phyloP scores from a whole-genome alignment of 192 early-diverging fungal species.

The Jimgerdemannia lactiflua region DNA sequence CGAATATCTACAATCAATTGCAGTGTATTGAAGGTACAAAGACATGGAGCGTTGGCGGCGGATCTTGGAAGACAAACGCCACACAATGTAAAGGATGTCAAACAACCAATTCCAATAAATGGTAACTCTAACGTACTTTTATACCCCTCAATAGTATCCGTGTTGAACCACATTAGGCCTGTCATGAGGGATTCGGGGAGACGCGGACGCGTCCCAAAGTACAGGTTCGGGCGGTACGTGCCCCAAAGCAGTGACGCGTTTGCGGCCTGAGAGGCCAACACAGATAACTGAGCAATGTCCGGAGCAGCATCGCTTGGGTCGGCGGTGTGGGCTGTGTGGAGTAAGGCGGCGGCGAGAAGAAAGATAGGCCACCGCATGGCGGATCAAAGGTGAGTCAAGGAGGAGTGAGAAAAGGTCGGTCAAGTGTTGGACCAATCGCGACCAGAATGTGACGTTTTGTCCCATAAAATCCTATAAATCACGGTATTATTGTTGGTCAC shows the following conservation, averaged over 20 bases:
- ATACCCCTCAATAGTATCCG: constrained; percentile 48
- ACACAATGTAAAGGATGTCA: neutral
- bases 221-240: constrained; percentile 88
- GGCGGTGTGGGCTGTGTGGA: too few species aligned
- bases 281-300: too few species aligned
- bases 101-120: neutral
- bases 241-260: constrained; percentile 95
- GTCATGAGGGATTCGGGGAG: constrained; percentile 74
- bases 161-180: constrained; percentile 93
- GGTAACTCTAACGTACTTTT: neutral
- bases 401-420: too few species aligned
- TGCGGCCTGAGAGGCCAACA: too few species aligned
- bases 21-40: constrained; percentile 1
- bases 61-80: neutral
- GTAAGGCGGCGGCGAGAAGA: too few species aligned
- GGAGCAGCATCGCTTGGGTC: too few species aligned
- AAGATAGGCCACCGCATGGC: too few species aligned
- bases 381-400: too few species aligned
- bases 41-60: neutral
- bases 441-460: too few species aligned
- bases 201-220: constrained; percentile 88
- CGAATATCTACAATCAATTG: constrained; percentile 60
- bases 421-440: too few species aligned
- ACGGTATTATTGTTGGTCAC: too few species aligned
- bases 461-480: too few species aligned